Evolutionary conservation across 768 basidiomycete species (phyloP).

Genomic region (Rhodotorula kratochvilovae): DNA sequence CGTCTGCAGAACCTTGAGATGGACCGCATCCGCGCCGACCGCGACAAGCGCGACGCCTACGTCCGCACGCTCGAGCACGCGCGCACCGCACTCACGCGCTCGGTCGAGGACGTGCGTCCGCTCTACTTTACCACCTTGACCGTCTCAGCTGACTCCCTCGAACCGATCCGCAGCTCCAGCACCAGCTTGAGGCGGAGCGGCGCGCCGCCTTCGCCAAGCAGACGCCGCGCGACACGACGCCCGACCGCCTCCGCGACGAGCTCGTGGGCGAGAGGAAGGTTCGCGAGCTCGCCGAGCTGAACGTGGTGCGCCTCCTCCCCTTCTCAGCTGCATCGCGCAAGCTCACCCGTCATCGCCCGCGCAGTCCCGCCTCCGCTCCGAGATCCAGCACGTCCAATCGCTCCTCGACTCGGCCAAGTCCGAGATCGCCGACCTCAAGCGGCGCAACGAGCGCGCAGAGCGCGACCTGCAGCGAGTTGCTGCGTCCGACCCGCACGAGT

Average conservation of each 20-base stretch:
- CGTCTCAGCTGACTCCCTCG: not conserved
- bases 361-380: slow-evolving; percentile 30
- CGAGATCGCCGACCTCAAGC: slow-evolving; percentile 23
- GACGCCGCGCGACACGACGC: slow-evolving; percentile 6
- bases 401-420: slow-evolving; percentile 6
- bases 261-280: slow-evolving; percentile 40
- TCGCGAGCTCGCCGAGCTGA: slow-evolving; percentile 42
- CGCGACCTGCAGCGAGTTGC: slow-evolving; percentile 31
- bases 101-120: slow-evolving; percentile 32
- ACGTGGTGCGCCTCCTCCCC: slow-evolving; percentile 26
- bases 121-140: not conserved
- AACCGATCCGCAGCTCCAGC: slow-evolving; percentile 16
- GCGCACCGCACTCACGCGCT: slow-evolving; percentile 13
- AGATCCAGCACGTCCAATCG: slow-evolving; percentile 23
- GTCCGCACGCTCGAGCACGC: slow-evolving; percentile 31
- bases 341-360: not conserved
- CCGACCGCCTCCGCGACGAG: slow-evolving; percentile 18
- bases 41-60: slow-evolving; percentile 32
- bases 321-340: rapidly evolving
- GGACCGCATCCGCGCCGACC: slow-evolving; percentile 30
- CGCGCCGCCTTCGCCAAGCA: slow-evolving; percentile 15
- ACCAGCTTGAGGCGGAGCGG: slow-evolving; percentile 33
- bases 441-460: slow-evolving; percentile 3
- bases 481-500: slow-evolving; percentile 27
- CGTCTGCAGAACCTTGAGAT: slow-evolving; percentile 35